phyloP scores from a whole-genome alignment of 768 basidiomycete genomes.

The Stropharia rugosoannulata region DNA sequence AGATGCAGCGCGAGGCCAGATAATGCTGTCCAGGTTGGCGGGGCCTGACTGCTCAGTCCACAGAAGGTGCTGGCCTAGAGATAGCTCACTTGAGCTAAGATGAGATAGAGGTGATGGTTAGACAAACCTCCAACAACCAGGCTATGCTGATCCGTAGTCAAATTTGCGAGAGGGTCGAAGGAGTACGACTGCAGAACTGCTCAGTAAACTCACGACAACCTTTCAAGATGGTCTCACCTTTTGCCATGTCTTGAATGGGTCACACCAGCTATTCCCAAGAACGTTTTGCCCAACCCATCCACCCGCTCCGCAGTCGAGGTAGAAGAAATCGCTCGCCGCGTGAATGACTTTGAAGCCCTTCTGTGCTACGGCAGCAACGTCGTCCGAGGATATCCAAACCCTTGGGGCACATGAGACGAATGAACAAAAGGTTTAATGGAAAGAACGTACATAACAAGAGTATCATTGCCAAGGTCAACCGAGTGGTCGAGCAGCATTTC shows the following conservation, averaged over 20 bases:
- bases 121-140: slow-evolving; percentile 66
- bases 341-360: slow-evolving; percentile 66
- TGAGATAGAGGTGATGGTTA: neutral
- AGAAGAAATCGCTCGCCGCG: slow-evolving; percentile 76
- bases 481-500: slow-evolving; percentile 64
- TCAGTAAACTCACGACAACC: neutral
- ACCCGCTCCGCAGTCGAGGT: slow-evolving; percentile 77
- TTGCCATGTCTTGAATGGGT: slow-evolving; percentile 83
- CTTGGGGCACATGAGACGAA: slow-evolving; percentile 23
- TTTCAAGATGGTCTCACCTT: slow-evolving; percentile 35
- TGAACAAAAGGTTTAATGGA: neutral
- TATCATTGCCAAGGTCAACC: slow-evolving; percentile 43
- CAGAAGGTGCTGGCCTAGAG: slow-evolving; percentile 57
- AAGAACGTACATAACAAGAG: slow-evolving; percentile 53
- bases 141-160: slow-evolving; percentile 46
- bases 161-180: slow-evolving; percentile 67
- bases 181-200: slow-evolving; percentile 45
- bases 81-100: neutral
- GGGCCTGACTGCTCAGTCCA: slow-evolving; percentile 77
- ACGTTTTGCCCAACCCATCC: slow-evolving; percentile 60
- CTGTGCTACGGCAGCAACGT: slow-evolving; percentile 56
- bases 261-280: slow-evolving; percentile 66
- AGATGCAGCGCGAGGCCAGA: slow-evolving; percentile 73
- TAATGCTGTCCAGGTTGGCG: slow-evolving; percentile 60
- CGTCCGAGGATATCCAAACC: slow-evolving; percentile 69